These are phyloP conservation scores for Coniochaeta prunicola DNA, from an alignment of 2,329 filamentous ascomycete genomes.

Conservation along the genomic window DNA sequence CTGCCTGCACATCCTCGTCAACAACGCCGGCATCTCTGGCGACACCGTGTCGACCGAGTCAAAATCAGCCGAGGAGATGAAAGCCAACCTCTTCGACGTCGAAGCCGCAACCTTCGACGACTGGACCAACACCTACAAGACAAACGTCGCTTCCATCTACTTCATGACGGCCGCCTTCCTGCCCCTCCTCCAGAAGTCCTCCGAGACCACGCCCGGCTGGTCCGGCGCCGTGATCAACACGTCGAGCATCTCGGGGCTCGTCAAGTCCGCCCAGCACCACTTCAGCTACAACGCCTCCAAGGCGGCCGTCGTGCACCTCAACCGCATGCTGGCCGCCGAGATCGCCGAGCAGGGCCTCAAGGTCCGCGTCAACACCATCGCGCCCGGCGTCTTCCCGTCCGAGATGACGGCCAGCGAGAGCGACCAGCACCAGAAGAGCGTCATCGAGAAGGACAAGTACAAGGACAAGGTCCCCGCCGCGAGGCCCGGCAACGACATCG, in stretches of 20 bases:
- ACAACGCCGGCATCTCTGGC: slow-evolving; percentile 61
- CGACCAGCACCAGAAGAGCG: slow-evolving; percentile 47
- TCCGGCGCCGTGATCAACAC: slow-evolving; percentile 60
- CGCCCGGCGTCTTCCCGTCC: slow-evolving; percentile 63
- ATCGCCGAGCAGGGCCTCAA: slow-evolving; percentile 51
- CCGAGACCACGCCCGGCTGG: slow-evolving; percentile 34
- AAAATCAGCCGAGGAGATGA: slow-evolving; percentile 42
- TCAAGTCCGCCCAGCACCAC: slow-evolving; percentile 57
- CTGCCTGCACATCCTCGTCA: slow-evolving; percentile 58
- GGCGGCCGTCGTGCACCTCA: slow-evolving; percentile 57
- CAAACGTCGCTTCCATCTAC: slow-evolving; percentile 66
- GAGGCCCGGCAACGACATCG: slow-evolving; percentile 47
- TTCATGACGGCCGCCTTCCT: slow-evolving; percentile 57
- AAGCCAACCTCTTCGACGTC: slow-evolving; percentile 60
- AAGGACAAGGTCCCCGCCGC: slow-evolving; percentile 40
- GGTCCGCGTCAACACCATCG: slow-evolving; percentile 64
- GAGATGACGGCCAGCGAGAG: slow-evolving; percentile 59
- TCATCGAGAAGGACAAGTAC: slow-evolving; percentile 49
- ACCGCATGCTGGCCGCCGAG: slow-evolving; percentile 56
- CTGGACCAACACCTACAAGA: slow-evolving; percentile 66
- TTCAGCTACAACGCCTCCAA: slow-evolving; percentile 60
- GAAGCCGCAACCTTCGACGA: slow-evolving; percentile 51
- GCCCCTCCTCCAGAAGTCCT: slow-evolving; percentile 50
- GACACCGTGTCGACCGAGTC: slow-evolving; percentile 45
- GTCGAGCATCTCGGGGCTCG: slow-evolving; percentile 57